A percentile compares a stretch with the other conserved stretches of the same genome.
These are phyloP conservation scores for Nothophaeocryptopus gaeumannii DNA, from an alignment of 2,329 filamentous ascomycete genomes.

Conservation along the genomic window DNA sequence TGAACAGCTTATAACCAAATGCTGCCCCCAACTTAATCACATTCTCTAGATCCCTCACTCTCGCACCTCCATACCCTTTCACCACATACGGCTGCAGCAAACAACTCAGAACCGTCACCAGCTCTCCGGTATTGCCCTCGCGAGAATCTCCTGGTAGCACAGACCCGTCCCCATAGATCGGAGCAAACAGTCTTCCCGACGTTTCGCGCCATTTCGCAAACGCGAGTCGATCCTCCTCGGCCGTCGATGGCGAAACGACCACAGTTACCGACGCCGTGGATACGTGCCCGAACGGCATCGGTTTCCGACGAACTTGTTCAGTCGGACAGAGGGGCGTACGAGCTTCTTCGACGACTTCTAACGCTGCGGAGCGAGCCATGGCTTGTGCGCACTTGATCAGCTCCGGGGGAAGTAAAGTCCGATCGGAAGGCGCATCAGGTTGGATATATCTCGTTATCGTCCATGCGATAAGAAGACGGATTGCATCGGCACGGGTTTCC, in stretches of 20 bases:
- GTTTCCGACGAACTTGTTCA: constrained; percentile 7
- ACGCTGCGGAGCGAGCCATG: constrained; percentile 6
- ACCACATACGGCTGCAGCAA: constrained; percentile 16
- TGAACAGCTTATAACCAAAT: constrained; percentile 22
- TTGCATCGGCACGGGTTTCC: constrained; percentile 11
- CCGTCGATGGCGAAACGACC: not conserved
- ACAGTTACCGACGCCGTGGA: not conserved
- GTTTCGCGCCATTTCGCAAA: constrained; percentile 18
- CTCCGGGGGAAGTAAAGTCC: constrained; percentile 16
- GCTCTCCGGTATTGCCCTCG: constrained; percentile 12
- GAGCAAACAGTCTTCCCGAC: constrained; percentile 10
- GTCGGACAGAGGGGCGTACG: constrained; percentile 1
- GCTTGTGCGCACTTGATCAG: constrained; percentile 15
- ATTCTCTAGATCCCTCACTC: constrained; percentile 17
- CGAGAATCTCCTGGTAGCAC: constrained; percentile 9
- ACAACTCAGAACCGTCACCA: constrained; percentile 10
- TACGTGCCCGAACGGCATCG: not conserved
- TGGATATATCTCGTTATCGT: constrained; percentile 13
- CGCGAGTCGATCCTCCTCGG: constrained; percentile 4
- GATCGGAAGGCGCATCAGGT: constrained; percentile 9
- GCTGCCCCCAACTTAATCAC: constrained; percentile 16
- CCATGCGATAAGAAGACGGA: constrained; percentile 19
- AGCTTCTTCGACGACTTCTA: not conserved
- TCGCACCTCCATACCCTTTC: constrained; percentile 13
- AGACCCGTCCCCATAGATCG: constrained; percentile 10